Conservation (phyloP, 768 basidiomycete species). For the Leccinum disarticulatum region DNA sequence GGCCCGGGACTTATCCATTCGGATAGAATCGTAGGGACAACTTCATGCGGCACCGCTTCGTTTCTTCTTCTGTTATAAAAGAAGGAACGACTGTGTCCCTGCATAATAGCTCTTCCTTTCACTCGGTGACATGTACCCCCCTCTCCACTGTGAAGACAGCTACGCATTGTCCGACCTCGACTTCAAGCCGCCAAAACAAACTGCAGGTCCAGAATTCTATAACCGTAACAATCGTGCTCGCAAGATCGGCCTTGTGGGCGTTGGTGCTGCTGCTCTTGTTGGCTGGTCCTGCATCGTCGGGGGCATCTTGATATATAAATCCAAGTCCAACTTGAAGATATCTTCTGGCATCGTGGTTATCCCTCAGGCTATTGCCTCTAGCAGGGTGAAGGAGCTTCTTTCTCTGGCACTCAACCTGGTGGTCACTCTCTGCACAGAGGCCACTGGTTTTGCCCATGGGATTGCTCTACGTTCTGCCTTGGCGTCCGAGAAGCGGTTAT, state of each 20-base stretch:
- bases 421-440: constrained; percentile 29
- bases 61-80: background rate
- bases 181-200: constrained; percentile 19
- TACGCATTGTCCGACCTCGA: constrained; percentile 20
- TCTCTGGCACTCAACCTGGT: constrained; percentile 26
- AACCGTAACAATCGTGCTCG: constrained; percentile 28
- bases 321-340: constrained; percentile 23
- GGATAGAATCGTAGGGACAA: constrained; percentile 8
- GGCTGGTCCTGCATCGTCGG: constrained; percentile 23
- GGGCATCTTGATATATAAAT: constrained; percentile 24
- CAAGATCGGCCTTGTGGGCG: constrained; percentile 23
- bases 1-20: background rate
- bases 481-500: constrained; percentile 22
- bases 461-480: constrained; percentile 30
- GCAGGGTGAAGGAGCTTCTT: constrained; percentile 19
- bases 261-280: constrained; percentile 23
- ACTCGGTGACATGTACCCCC: constrained; percentile 9
- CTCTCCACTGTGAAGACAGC: constrained; percentile 5
- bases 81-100: too few relatives aligned
- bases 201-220: constrained; percentile 27
- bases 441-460: constrained; percentile 29
- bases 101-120: background rate
- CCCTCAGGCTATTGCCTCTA: constrained; percentile 4
- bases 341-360: constrained; percentile 25
- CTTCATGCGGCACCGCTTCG: background rate